Evolutionary conservation across 106 monocot species (phyloP).

Genomic region (Dioscorea dumetorum): DNA sequence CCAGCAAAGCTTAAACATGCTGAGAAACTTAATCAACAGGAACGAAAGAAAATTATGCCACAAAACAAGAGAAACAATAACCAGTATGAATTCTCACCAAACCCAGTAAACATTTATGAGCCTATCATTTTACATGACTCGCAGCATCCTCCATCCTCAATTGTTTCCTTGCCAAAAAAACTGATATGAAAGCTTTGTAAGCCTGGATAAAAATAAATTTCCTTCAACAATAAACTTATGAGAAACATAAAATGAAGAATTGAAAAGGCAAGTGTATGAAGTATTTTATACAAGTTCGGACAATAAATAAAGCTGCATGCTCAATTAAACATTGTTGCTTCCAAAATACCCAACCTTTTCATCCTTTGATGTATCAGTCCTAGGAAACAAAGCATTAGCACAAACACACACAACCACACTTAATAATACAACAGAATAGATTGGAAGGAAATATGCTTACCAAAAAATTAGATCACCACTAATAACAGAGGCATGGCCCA

Average conservation of each 20-base stretch:
- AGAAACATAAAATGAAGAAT: not conserved
- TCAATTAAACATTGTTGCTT: slow-evolving; percentile 56
- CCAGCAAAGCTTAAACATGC: no score
- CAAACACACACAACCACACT: not conserved
- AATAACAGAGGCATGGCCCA: slow-evolving; percentile 39
- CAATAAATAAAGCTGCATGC: slow-evolving; percentile 64
- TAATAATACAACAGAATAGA: not conserved
- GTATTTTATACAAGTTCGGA: slow-evolving; percentile 31
- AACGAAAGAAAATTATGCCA: no score
- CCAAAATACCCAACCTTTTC: slow-evolving; percentile 41
- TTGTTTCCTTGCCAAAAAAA: slow-evolving; percentile 29
- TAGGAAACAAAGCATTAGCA: slow-evolving; percentile 19
- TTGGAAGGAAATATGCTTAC: slow-evolving; percentile 15
- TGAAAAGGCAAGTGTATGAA: not conserved
- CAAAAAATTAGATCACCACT: slow-evolving; percentile 19
- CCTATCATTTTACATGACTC: slow-evolving; percentile 51
- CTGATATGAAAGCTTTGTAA: slow-evolving; percentile 28
- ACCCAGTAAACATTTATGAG: slow-evolving; percentile 45
- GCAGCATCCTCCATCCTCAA: slow-evolving; percentile 45
- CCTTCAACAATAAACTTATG: not conserved
- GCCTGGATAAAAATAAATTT: slow-evolving; percentile 31
- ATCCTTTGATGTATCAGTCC: slow-evolving; percentile 61
- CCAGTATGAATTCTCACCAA: no score
- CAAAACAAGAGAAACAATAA: no score
- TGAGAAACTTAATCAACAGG: no score